Evolutionary conservation across 768 basidiomycete genomes (phyloP).

Genomic region (Russula sp.): DNA sequence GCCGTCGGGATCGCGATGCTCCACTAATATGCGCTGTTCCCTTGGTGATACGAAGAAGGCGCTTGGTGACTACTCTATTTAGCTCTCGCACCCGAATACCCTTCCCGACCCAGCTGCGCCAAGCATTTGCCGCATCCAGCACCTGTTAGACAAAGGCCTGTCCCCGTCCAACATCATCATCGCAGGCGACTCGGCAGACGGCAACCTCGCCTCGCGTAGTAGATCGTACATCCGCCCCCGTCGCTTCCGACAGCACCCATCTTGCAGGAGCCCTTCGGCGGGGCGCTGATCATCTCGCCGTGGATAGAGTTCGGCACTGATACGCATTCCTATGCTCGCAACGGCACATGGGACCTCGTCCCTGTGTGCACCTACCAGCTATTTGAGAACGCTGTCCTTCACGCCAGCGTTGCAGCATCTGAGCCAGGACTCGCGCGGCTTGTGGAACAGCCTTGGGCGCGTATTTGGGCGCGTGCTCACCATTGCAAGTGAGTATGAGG

Average conservation of each 20-base stretch:
- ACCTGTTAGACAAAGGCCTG: slow-evolving; percentile 20
- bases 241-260: neutral
- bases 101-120: neutral
- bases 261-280: neutral
- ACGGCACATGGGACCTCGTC: neutral
- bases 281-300: slow-evolving; percentile 5
- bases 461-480: neutral
- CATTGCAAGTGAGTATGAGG: neutral
- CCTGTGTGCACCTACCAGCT: neutral
- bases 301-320: neutral
- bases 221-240: slow-evolving; percentile 21
- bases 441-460: neutral
- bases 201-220: slow-evolving; percentile 20
- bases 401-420: neutral
- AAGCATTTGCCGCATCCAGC: slow-evolving; percentile 15
- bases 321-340: slow-evolving; percentile 2
- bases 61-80: neutral
- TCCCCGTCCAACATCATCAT: slow-evolving; percentile 24
- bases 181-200: slow-evolving; percentile 8
- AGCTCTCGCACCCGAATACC: neutral
- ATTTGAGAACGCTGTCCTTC: neutral
- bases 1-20: slow-evolving; percentile 8
- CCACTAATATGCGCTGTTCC: slow-evolving; percentile 2
- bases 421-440: slow-evolving; percentile 3
- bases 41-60: neutral